Percentiles rank a stretch among this genome's conserved stretches.
Evolutionary conservation across 768 basidiomycete species (phyloP).

Genomic region (Fomitopsis serialis): DNA sequence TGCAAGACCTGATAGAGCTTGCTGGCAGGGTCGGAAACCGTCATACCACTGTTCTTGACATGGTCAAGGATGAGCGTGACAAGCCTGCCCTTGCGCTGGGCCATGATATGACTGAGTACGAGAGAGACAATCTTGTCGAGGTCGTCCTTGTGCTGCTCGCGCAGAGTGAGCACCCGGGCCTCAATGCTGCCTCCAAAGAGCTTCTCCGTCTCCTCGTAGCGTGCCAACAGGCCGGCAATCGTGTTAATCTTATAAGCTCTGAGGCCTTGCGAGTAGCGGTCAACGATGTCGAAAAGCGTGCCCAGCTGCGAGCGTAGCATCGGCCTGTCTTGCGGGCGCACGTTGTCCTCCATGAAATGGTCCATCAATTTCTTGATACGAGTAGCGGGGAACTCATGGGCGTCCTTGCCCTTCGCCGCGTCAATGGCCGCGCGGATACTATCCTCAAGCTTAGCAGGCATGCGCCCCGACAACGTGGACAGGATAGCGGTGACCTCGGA

Average conservation of each 20-base stretch:
- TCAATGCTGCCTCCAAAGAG: constrained; percentile 94
- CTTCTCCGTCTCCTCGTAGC: constrained; percentile 84
- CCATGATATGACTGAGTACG: constrained; percentile 94
- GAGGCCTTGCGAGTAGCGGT: constrained; percentile 74
- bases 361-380: constrained; percentile 86
- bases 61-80: constrained; percentile 84
- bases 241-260: constrained; percentile 82
- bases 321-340: constrained; percentile 74
- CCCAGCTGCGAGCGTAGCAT: constrained; percentile 73
- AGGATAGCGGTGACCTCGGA: constrained; percentile 80
- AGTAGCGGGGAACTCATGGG: constrained; percentile 83
- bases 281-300: constrained; percentile 68
- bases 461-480: constrained; percentile 85
- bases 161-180: constrained; percentile 80
- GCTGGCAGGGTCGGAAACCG: constrained; percentile 71
- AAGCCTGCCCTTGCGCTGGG: constrained; percentile 86
- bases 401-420: constrained; percentile 64
- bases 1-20: constrained; percentile 72
- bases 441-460: constrained; percentile 89
- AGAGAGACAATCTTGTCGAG: constrained; percentile 82
- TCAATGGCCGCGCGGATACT: constrained; percentile 76
- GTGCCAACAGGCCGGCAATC: constrained; percentile 69
- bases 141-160: constrained; percentile 90
- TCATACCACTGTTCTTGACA: constrained; percentile 75
- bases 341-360: constrained; percentile 73